phyloP scores from a whole-genome alignment of 1,139 yeast genomes.

The Yamadazyma membranifaciens region DNA sequence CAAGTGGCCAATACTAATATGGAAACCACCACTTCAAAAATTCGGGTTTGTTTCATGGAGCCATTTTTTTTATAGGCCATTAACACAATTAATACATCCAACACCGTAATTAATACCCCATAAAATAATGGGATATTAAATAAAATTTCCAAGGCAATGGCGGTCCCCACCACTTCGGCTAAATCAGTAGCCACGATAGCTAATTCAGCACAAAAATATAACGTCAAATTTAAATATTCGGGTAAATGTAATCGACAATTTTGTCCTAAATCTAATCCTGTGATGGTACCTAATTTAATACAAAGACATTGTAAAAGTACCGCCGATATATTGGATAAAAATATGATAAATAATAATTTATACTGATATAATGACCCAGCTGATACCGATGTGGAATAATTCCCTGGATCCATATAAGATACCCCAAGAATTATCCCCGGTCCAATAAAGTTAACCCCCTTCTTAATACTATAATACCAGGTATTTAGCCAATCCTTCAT shows the following conservation, averaged over 20 bases:
- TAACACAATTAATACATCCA: slow-evolving; percentile 68
- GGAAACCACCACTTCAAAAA: slow-evolving; percentile 67
- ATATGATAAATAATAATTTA: slow-evolving; percentile 58
- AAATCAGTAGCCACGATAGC: slow-evolving; percentile 80
- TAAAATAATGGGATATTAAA: slow-evolving; percentile 63
- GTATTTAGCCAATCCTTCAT: no score
- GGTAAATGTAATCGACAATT: slow-evolving; percentile 69
- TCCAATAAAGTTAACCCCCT: slow-evolving; percentile 65
- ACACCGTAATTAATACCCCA: slow-evolving; percentile 67
- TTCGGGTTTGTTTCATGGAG: slow-evolving; percentile 58
- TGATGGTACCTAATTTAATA: slow-evolving; percentile 73
- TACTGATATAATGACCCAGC: slow-evolving; percentile 75
- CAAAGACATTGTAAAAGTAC: slow-evolving; percentile 69
- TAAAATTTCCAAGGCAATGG: slow-evolving; percentile 67
- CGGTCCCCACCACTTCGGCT: slow-evolving; percentile 83
- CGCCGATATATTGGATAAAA: slow-evolving; percentile 69
- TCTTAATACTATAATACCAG: slow-evolving; percentile 18
- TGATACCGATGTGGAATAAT: slow-evolving; percentile 75
- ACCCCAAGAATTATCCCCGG: slow-evolving; percentile 79
- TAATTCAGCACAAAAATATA: slow-evolving; percentile 66
- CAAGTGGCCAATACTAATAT: slow-evolving; percentile 64
- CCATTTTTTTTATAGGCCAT: slow-evolving; percentile 76
- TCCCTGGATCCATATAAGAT: slow-evolving; percentile 82
- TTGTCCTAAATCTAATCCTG: slow-evolving; percentile 76
- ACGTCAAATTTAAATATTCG: slow-evolving; percentile 49